Evolutionary conservation across 495 filamentous ascomycete species (phyloP), one percentile per base, ranked within the genome.

Genomic region (Chaetomium fimeti): DNA sequence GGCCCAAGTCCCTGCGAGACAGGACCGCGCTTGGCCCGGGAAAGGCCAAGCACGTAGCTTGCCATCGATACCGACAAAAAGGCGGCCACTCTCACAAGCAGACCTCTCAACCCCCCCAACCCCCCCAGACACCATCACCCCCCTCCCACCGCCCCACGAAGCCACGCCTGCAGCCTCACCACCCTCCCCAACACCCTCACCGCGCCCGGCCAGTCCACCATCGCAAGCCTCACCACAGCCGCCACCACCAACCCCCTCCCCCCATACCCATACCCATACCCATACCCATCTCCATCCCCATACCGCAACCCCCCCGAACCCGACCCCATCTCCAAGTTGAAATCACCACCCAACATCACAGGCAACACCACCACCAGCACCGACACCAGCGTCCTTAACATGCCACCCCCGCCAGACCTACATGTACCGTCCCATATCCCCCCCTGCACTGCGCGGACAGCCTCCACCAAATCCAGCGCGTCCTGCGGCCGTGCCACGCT

Each of bases 91-190:
- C n/a, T n/a, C n/a, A n/a, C n/a, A n/a, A n/a, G n/a, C n/a, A n/a
- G n/a, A n/a, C n/a, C n/a, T n/a, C n/a, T n/a, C n/a, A n/a, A 7
- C 29, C 29, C 29, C 29, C 32, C 32, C 1, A 36, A 5, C 32
- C 5, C 8, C 3, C 32, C 32, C 32, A 24, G n/a, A 16, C 13
- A 9, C 29, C 28, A 20, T 16, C 24, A 25, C 54, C 24, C 15
- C 2, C 27, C n/a, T 24, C 15, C 16, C 15, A 18, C 16, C 32
- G 9, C 32, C 40, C 40, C 13, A 13, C 13, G 40, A 43, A 66
- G 45, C 64, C 64, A 66, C 2, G 27, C 59, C 53, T 66, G 64
- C 40, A 66, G 16, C 59, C 24, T 55, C 4, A 62, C 28, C 2
- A 52, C 60, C 53, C 59, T 27, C 1, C 45, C 29, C 64, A 66